Evolutionary conservation across 2,329 filamentous ascomycete species (phyloP).

Genomic region (Penicillium sp.): DNA sequence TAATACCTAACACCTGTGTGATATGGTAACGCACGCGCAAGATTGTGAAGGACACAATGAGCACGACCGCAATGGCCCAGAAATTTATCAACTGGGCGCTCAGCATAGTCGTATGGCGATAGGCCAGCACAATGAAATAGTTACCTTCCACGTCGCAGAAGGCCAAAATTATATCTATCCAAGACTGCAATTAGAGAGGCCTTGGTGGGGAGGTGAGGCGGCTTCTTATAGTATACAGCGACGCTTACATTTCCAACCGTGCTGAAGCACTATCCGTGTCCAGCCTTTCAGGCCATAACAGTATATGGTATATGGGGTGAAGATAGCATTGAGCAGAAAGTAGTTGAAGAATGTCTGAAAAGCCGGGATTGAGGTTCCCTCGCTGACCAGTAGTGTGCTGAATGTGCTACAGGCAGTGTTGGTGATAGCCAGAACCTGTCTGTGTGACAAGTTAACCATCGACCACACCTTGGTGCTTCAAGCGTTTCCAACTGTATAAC

Average conservation of each 20-base stretch:
- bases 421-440: conserved; percentile 74
- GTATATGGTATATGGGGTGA: conserved; percentile 69
- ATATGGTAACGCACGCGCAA: conserved; percentile 82
- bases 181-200: too few relatives aligned
- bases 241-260: conserved; percentile 79
- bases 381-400: conserved; percentile 61
- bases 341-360: conserved; percentile 98
- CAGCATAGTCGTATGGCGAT: conserved; percentile 82
- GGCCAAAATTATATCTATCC: conserved; percentile 73
- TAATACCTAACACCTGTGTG: conserved; percentile 75
- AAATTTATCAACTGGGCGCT: conserved; percentile 95
- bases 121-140: conserved; percentile 93
- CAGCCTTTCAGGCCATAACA: conserved; percentile 68
- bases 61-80: conserved; percentile 92
- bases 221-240: too few relatives aligned
- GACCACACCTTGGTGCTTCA: too few relatives aligned
- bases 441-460: too few relatives aligned
- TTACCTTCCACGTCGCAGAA: conserved; percentile 95
- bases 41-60: conserved; percentile 70
- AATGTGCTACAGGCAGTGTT: conserved; percentile 92
- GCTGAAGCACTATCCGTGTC: conserved; percentile 52
- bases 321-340: conserved; percentile 69
- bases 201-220: too few relatives aligned
- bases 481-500: too few relatives aligned
- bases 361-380: conserved; percentile 76